Conservation (phyloP, 306 rosid species). For the Prunus davidiana region DNA sequence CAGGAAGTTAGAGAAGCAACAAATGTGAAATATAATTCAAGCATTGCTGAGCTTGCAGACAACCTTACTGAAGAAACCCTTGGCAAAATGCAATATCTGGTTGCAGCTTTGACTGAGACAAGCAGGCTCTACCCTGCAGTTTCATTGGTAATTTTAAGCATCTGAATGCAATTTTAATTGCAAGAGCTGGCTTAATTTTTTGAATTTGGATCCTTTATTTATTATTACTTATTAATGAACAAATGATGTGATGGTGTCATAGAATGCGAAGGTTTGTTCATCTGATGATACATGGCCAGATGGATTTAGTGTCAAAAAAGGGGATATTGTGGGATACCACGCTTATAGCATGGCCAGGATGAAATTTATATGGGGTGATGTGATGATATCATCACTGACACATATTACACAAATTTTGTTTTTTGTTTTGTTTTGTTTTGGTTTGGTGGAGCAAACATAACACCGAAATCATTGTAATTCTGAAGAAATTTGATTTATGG, state of each 20-base stretch:
- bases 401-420: not conserved
- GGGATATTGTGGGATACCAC: constrained; percentile 19
- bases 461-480: not conserved
- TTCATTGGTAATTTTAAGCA: constrained; percentile 40
- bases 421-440: too few relatives aligned
- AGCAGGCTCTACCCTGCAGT: constrained; percentile 63
- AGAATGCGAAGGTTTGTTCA: constrained; percentile 24
- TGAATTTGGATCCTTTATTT: not conserved
- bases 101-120: constrained; percentile 55
- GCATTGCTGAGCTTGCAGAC: not conserved
- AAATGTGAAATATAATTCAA: constrained; percentile 4
- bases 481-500: not conserved
- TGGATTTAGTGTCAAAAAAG: constrained; percentile 26
- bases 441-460: too few relatives aligned
- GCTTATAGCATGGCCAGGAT: constrained; percentile 36
- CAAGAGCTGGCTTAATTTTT: not conserved
- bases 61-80: constrained; percentile 38
- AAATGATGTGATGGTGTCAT: not conserved
- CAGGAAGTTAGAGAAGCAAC: not conserved
- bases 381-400: too few relatives aligned
- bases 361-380: constrained; percentile 33
- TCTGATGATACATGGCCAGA: constrained; percentile 31
- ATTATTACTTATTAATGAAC: not conserved
- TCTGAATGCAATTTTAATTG: not conserved
- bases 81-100: constrained; percentile 53